Base-by-base conservation (phyloP, 331 rosid species). In the Cydonia oblonga region DNA sequence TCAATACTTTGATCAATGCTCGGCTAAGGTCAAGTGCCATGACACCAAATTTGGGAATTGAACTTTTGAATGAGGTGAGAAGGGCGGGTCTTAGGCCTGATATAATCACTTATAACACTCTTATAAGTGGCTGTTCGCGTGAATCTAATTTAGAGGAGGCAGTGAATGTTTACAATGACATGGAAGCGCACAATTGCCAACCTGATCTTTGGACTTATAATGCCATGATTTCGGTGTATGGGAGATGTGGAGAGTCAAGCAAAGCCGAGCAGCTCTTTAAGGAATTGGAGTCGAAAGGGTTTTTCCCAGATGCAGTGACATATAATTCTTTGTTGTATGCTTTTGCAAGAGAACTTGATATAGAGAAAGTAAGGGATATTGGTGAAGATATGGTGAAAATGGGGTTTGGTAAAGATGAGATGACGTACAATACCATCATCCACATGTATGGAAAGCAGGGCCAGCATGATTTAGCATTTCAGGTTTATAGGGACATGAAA, bases 171-270 rank as follows among this genome's bases (percentile, higher is more conserved):
- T 88, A 77, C 51, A 9, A 56, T 33, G 96, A 93, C 56, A 87
- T 93, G 98, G 92, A 82, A 83, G 81, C 9, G 18, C 84, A 78
- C 56, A 74, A 64, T 49, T 91, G 95, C 78, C 98, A 82, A 52
- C 97, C 98, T 60, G 98, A 93, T 84, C 73, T 93, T 35, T 93
- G 98, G 98, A 93, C 98, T 69, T 93, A 93, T 72, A 93, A 93
- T 84, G 95, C 96, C 54, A 89, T 93, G 97, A 90, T 93, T 84
- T 93, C 97, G 3, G 96, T 93, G 12, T 91, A 78, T 69, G 98
- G 98, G 64, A 86, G 98, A 70, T 90, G 98, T 25, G 96, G 95
- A 23, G 70, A 72, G 73, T 69, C 98, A 3, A 66, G 61, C 67
- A 86, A 87, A 77, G 98, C 97, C 5, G 92, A 87, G 81, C 66